Evolutionary conservation across 2,329 filamentous ascomycete genomes (phyloP).

Genomic region (Drechmeria coniospora): DNA sequence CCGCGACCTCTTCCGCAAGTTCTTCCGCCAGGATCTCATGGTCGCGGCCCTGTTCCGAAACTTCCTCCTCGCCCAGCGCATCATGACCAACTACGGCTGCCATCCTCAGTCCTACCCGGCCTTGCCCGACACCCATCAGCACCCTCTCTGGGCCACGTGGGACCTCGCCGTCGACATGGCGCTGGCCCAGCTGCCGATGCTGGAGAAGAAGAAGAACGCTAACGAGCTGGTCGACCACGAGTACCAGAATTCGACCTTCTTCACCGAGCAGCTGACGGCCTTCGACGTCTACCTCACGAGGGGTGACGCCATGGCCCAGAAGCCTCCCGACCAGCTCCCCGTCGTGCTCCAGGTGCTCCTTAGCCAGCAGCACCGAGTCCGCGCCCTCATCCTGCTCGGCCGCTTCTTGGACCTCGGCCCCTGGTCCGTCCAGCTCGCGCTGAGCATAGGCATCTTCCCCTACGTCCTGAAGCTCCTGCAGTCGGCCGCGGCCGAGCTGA

Average conservation of each 20-base stretch:
- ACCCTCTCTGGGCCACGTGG: conserved; percentile 95
- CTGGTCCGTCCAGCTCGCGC: conserved; percentile 94
- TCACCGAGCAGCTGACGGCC: conserved; percentile 89
- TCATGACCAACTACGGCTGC: conserved; percentile 94
- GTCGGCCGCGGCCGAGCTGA: conserved; percentile 84
- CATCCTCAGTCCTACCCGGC: conserved; percentile 83
- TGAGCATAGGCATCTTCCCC: conserved; percentile 96
- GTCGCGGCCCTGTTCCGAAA: conserved; percentile 96
- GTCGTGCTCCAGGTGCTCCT: conserved; percentile 92
- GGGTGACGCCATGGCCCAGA: conserved; percentile 65
- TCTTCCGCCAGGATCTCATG: conserved; percentile 96
- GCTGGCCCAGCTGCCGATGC: conserved; percentile 69
- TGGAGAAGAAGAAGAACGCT: conserved; percentile 68
- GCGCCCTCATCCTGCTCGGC: conserved; percentile 80
- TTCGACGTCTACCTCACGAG: conserved; percentile 90
- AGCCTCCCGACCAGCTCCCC: conserved; percentile 83
- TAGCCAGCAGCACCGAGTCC: conserved; percentile 84
- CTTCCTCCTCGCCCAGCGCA: conserved; percentile 81
- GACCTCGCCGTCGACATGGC: conserved; percentile 95
- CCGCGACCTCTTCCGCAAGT: conserved; percentile 82
- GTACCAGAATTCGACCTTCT: conserved; percentile 90
- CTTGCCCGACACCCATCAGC: conserved; percentile 87
- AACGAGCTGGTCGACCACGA: conserved; percentile 66
- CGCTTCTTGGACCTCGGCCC: conserved; percentile 90
- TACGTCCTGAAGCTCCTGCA: conserved; percentile 96